phyloP scores from a whole-genome alignment of 257 asterid genomes.

The Jasminum sambac region DNA sequence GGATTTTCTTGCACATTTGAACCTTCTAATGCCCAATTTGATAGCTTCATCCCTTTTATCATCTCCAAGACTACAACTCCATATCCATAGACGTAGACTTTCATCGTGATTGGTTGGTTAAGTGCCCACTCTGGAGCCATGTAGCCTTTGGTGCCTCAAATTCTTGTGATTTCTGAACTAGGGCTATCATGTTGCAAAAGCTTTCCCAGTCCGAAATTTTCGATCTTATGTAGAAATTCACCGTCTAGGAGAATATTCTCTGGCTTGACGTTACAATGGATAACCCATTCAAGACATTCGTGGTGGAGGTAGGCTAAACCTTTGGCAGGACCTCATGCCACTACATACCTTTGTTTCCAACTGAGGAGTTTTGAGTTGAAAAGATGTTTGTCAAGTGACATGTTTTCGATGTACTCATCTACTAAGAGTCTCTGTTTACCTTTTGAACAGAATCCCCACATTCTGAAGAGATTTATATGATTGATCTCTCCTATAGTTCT shows the following conservation, averaged over 20 bases:
- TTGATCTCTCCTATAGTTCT: conserved; percentile 21
- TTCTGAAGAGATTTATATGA: conserved; percentile 20
- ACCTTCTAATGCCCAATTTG: conserved; percentile 3
- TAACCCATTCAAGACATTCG: conserved; percentile 24
- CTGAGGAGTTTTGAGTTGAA: background rate
- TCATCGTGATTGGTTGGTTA: conserved; percentile 18
- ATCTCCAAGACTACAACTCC: conserved; percentile 17
- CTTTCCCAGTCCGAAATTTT: conserved; percentile 21
- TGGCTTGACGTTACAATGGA: conserved; percentile 24
- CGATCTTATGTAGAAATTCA: conserved; percentile 16
- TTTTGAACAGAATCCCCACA: conserved; percentile 26
- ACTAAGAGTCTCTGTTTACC: conserved; percentile 14
- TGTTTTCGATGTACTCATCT: conserved; percentile 5
- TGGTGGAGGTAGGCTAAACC: conserved; percentile 25
- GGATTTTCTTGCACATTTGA: background rate
- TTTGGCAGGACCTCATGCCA: conserved; percentile 19
- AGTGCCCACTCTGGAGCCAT: conserved; percentile 26
- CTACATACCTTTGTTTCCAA: conserved; percentile 15
- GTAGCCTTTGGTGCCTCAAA: conserved; percentile 23
- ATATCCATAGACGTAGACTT: conserved; percentile 22
- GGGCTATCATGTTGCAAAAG: conserved; percentile 7
- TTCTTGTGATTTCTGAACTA: conserved; percentile 4
- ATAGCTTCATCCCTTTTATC: conserved; percentile 9
- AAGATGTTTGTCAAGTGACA: conserved; percentile 14
- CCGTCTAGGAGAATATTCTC: conserved; percentile 14